phyloP scores from a whole-genome alignment of 73 alveolate genomes.

The Symbiodinium pilosum region DNA sequence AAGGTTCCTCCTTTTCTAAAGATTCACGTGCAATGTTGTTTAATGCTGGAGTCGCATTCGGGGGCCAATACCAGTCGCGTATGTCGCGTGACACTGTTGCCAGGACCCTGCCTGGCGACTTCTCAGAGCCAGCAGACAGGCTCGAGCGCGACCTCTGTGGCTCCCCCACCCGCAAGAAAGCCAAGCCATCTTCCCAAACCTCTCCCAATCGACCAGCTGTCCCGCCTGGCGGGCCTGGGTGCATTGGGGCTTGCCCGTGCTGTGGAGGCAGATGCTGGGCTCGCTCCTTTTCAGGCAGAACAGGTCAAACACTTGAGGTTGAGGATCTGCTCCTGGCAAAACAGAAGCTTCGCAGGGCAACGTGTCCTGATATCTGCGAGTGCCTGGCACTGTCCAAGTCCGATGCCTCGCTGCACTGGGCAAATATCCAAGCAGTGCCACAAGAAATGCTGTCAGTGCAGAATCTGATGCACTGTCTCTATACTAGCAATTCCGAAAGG shows the following conservation, averaged over 20 bases:
- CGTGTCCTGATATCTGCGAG: conserved; percentile 77
- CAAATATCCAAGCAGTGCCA: too few relatives aligned
- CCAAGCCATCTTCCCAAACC: background rate
- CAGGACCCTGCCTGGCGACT: conserved; percentile 89
- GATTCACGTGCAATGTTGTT: too few relatives aligned
- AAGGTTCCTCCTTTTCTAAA: too few relatives aligned
- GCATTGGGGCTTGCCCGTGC: conserved; percentile 88
- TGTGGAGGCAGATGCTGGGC: conserved; percentile 82
- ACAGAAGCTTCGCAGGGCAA: too few relatives aligned
- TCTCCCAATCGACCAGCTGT: background rate
- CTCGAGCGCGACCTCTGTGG: conserved; percentile 48
- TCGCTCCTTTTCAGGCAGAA: conserved; percentile 15
- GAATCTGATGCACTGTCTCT: too few relatives aligned
- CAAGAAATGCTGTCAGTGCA: too few relatives aligned
- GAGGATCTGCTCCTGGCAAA: too few relatives aligned
- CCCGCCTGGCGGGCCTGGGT: conserved; percentile 72
- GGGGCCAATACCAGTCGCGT: too few relatives aligned
- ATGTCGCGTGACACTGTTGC: too few relatives aligned
- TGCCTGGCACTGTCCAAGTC: conserved; percentile 89
- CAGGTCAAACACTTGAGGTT: too few relatives aligned
- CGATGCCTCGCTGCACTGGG: background rate
- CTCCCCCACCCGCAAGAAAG: background rate
- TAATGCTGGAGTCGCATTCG: too few relatives aligned
- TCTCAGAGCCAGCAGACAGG: conserved; percentile 86
- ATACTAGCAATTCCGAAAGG: too few relatives aligned